phyloP scores from a whole-genome alignment of 1,139 yeast genomes.

The Yamadazyma jaroonii region DNA sequence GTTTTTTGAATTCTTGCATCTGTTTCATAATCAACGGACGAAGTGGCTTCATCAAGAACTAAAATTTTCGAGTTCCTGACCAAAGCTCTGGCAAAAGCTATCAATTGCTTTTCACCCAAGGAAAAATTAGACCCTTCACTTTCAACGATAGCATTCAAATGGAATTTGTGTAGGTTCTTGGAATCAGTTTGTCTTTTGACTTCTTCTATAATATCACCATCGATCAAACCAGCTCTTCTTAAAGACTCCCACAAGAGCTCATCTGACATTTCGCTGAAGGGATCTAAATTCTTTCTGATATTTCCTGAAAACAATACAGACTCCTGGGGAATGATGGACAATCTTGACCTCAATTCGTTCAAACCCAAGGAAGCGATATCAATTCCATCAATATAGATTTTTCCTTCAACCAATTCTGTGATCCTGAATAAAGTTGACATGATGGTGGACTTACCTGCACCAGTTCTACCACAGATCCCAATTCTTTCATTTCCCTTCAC shows the following conservation, averaged over 20 bases:
- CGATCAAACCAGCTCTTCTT: constrained; percentile 42
- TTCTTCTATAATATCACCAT: constrained; percentile 21
- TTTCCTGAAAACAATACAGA: constrained; percentile 43
- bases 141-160: constrained; percentile 61
- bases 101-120: constrained; percentile 71
- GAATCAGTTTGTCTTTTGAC: constrained; percentile 15
- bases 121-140: constrained; percentile 76
- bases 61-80: constrained; percentile 65
- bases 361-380: constrained; percentile 47
- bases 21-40: constrained; percentile 76
- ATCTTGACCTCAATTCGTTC: constrained; percentile 27
- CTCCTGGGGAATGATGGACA: constrained; percentile 45
- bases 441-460: constrained; percentile 75
- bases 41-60: constrained; percentile 79
- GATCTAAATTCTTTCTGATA: constrained; percentile 41
- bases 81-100: constrained; percentile 74
- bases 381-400: constrained; percentile 55
- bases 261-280: constrained; percentile 36
- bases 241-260: constrained; percentile 43
- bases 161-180: constrained; percentile 59
- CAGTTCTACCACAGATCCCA: constrained; percentile 80
- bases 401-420: constrained; percentile 51
- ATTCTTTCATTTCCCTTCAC: constrained; percentile 59
- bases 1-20: constrained; percentile 68
- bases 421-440: constrained; percentile 66